phyloP scores from a whole-genome alignment of 176 grass and related monocot species.

The Elaeis guineensis region DNA sequence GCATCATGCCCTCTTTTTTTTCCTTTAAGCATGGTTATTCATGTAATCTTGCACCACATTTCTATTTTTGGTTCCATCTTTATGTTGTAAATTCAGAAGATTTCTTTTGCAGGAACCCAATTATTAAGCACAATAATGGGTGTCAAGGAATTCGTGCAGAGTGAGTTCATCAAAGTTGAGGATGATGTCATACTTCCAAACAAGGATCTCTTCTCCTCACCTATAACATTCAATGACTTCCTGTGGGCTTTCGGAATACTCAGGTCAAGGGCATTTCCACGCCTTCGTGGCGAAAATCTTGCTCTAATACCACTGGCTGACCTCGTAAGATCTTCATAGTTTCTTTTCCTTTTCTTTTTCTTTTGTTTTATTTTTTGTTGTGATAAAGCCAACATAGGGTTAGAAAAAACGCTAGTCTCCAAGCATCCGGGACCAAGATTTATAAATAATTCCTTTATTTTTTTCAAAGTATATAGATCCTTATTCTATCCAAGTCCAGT shows the following conservation, averaged over 20 bases:
- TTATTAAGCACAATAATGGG: conserved; percentile 77
- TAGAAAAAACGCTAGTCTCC: no score
- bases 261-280: conserved; percentile 80
- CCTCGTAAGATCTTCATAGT: conserved; percentile 40
- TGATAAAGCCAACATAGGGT: no score
- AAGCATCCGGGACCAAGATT: no score
- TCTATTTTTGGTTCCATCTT: not conserved
- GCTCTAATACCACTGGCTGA: conserved; percentile 91
- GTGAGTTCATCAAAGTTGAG: conserved; percentile 62
- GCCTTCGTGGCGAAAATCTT: conserved; percentile 77
- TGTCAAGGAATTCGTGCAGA: conserved; percentile 77
- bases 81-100: not conserved
- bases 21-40: no score
- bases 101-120: conserved; percentile 58
- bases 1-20: no score
- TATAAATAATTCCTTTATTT: no score
- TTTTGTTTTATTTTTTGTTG: no score
- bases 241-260: conserved; percentile 87
- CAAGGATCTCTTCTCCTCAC: conserved; percentile 57
- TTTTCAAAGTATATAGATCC: no score
- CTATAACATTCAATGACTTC: conserved; percentile 67
- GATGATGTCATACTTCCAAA: conserved; percentile 51
- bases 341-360: not conserved
- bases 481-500: no score
- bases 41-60: no score